Evolutionary conservation across 2,329 filamentous ascomycete species (phyloP).

Genomic region (Colletotrichum sp.): DNA sequence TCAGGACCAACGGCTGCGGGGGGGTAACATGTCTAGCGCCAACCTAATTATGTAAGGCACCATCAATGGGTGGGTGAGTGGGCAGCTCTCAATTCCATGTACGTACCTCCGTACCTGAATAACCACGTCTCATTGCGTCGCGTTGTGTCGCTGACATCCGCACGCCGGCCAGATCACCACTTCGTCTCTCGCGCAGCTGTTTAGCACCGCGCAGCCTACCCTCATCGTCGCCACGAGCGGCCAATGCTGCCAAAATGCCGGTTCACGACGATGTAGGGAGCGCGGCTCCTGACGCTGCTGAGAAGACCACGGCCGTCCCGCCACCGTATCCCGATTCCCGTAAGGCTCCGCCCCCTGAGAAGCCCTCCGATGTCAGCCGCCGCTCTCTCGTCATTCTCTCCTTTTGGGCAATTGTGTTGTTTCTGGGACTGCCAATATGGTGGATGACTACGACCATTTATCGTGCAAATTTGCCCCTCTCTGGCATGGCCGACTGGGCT

Average conservation of each 20-base stretch:
- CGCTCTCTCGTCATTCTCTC: slow-evolving; percentile 80
- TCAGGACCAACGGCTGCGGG: not conserved
- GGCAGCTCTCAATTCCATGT: not conserved
- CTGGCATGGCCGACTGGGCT: slow-evolving; percentile 89
- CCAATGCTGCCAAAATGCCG: slow-evolving; percentile 10
- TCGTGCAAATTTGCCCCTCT: slow-evolving; percentile 80
- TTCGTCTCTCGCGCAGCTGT: not conserved
- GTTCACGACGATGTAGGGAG: not conserved
- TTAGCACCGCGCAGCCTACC: not conserved
- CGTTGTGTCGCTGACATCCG: not conserved
- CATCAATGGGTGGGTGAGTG: not conserved
- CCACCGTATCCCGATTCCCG: slow-evolving; percentile 19
- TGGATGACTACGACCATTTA: slow-evolving; percentile 94
- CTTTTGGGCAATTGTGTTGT: slow-evolving; percentile 87
- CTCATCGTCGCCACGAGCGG: not conserved
- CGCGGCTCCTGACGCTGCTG: not conserved
- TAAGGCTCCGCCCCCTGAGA: slow-evolving; percentile 78
- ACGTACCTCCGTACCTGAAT: not conserved
- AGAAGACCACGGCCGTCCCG: not conserved
- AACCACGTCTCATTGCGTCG: not conserved
- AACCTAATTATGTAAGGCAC: not conserved
- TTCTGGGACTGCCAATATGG: slow-evolving; percentile 91
- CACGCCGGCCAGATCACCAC: not conserved
- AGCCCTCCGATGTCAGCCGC: slow-evolving; percentile 68
- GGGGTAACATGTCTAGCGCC: not conserved